phyloP scores from a whole-genome alignment of 192 early-diverging fungal species.

The Glomus cerebriforme region DNA sequence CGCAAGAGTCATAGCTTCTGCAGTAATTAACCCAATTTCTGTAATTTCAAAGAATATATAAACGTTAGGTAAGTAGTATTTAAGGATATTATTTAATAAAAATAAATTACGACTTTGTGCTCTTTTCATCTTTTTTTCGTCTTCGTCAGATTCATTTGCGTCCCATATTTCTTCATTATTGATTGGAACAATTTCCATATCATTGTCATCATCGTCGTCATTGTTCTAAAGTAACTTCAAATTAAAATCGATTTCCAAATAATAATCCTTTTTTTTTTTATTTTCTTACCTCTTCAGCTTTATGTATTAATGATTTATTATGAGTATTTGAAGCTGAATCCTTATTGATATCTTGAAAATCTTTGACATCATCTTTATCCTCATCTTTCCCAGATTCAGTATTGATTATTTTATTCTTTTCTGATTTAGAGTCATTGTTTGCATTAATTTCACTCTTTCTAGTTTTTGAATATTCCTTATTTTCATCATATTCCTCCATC shows the following conservation, averaged over 20 bases:
- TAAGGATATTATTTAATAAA: not conserved
- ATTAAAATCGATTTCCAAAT: not conserved
- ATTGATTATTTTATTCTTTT: constrained; percentile 37
- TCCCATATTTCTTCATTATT: constrained; percentile 58
- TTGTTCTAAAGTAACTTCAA: constrained; percentile 21
- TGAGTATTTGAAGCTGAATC: constrained; percentile 35
- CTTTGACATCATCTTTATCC: not conserved
- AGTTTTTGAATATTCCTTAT: constrained; percentile 54
- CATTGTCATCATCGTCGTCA: constrained; percentile 52
- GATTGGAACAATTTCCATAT: constrained; percentile 59
- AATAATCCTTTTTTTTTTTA: not conserved
- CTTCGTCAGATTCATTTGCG: constrained; percentile 61
- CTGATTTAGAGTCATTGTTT: constrained; percentile 40
- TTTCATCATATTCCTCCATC: constrained; percentile 52
- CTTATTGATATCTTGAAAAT: too few relatives aligned
- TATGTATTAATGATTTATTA: constrained; percentile 54
- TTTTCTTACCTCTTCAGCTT: constrained; percentile 47
- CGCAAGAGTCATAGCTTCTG: constrained; percentile 89
- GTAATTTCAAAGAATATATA: constrained; percentile 2
- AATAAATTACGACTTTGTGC: constrained; percentile 49
- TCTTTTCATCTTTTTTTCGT: constrained; percentile 48
- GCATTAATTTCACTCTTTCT: constrained; percentile 42
- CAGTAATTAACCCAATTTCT: constrained; percentile 77
- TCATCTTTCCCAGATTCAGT: constrained; percentile 30
- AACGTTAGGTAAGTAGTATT: not conserved